These are phyloP conservation scores for Pythium aquatile DNA, from an alignment of 352 stramenopile species.

Conservation along the genomic window DNA sequence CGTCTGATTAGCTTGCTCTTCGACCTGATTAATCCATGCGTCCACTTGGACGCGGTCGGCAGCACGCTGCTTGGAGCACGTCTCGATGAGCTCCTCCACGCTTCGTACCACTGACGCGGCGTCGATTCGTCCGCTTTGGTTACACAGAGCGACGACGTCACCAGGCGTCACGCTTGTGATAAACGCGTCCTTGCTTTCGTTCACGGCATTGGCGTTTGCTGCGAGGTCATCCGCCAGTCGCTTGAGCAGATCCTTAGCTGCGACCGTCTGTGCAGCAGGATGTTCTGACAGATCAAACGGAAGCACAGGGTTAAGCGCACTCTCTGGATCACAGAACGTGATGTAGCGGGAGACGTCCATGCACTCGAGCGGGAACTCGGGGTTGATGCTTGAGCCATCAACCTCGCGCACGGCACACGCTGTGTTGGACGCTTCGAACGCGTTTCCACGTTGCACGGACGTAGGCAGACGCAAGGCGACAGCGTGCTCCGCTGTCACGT, in stretches of 20 bases:
- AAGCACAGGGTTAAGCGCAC: conserved; percentile 45
- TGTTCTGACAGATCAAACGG: conserved; percentile 93
- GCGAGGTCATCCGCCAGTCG: conserved; percentile 91
- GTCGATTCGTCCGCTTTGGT: conserved; percentile 15
- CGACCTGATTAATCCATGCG: conserved; percentile 49
- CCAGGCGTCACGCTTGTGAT: conserved; percentile 58
- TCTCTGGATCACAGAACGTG: conserved; percentile 70
- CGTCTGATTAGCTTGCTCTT: conserved; percentile 53
- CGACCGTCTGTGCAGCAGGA: conserved; percentile 89
- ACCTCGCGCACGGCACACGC: conserved; percentile 69
- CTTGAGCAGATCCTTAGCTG: conserved; percentile 92
- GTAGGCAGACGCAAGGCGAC: conserved; percentile 10
- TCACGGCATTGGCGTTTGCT: conserved; percentile 73
- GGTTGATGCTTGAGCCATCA: conserved; percentile 42
- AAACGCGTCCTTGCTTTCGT: conserved; percentile 75
- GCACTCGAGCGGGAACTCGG: conserved; percentile 68
- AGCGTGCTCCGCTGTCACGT: conserved; percentile 41
- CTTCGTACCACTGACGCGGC: conserved; percentile 18
- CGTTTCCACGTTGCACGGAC: conserved; percentile 16
- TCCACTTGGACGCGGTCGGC: conserved; percentile 57
- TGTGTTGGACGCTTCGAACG: conserved; percentile 75
- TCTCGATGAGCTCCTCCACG: conserved; percentile 51
- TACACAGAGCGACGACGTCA: conserved; percentile 32
- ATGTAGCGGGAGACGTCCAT: conserved; percentile 72
- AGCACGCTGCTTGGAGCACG: conserved; percentile 46